Base-by-base conservation (phyloP, 176 grass and related monocot genomes). In the Miscanthus lutarioriparius region DNA sequence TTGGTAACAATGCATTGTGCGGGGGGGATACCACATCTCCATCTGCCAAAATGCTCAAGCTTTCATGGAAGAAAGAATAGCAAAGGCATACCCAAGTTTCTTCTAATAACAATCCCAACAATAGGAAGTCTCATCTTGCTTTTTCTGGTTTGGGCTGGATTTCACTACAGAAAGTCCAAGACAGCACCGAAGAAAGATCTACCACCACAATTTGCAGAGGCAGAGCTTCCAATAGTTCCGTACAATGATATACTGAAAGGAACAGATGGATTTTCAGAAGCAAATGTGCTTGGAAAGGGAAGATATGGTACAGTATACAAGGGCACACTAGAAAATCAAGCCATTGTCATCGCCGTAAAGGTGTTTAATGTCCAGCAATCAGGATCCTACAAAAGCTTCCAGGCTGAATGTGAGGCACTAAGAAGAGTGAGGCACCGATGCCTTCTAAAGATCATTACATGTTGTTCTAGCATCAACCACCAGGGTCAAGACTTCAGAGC, bases 401-500 rank as follows among this genome's bases (percentile, higher is more conserved):
- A 67, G 17, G 65, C n/a, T 62, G 88, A 90, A 76, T 90, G 88
- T 40, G 68, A 80, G 26, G 80, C 69, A 63, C 28, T 90, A 28
- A 83, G 68, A 80, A 83, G 45, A 56, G 74, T 84, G 19, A 76
- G 80, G 0, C 88, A 90, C 51, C 26, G 88, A 19, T 86, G 85
- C 41, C 80, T 90, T 23, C n/a, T 83, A 49, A 83, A 83, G 67
- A 90, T 83, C 10, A 11, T 90, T 59, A 87, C 75, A 25, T 78
- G 79, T 4, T 90, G 84, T 69, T 87, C 74, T 33, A 69, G 84
- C 63, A 64, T 87, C 8, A 63, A 90, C 9, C 62, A 30, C 20
- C 74, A 72, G 30, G 88, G 88, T 22, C 10, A 83, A 40, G 80
- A 90, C 39, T 87, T 90, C 58, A 69, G 70, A 59, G 81, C 86